Conservation (phyloP, 2,329 filamentous ascomycete genomes). For the Trichophyton rubrum region DNA sequence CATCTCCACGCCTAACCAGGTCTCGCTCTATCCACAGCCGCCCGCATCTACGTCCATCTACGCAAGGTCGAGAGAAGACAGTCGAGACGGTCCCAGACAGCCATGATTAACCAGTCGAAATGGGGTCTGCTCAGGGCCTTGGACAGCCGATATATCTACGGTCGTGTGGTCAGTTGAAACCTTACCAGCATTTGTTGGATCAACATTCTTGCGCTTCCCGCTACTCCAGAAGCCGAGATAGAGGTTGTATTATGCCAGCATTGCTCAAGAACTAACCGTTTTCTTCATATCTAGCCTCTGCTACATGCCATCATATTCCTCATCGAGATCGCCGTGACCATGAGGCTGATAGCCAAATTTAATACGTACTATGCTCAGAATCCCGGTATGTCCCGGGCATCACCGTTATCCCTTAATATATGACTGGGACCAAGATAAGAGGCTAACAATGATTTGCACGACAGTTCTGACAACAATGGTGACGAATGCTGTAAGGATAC, state of each 20-base stretch:
- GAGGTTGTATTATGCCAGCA: neutral
- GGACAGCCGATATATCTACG: slow-evolving; percentile 37
- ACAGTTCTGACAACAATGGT: slow-evolving; percentile 96
- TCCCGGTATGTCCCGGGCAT: slow-evolving; percentile 47
- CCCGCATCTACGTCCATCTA: neutral
- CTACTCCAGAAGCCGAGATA: neutral
- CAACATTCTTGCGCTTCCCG: neutral
- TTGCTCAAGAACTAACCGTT: slow-evolving; percentile 7
- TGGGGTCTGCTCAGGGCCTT: slow-evolving; percentile 33
- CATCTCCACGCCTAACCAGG: neutral
- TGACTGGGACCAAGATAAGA: neutral
- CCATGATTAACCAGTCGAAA: slow-evolving; percentile 31
- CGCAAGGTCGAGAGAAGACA: neutral
- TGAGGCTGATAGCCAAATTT: slow-evolving; percentile 72
- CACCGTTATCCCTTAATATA: neutral
- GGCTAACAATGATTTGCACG: neutral
- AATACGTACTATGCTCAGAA: slow-evolving; percentile 88
- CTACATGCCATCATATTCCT: slow-evolving; percentile 75
- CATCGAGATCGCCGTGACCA: slow-evolving; percentile 76
- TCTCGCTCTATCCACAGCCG: neutral
- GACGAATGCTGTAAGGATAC: slow-evolving; percentile 66
- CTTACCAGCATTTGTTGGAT: neutral
- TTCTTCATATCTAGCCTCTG: slow-evolving; percentile 52
- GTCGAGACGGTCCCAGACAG: slow-evolving; percentile 9
- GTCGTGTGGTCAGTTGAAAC: slow-evolving; percentile 29